Conservation (phyloP, 2,329 filamentous ascomycete genomes). For the Xylaria sp. region DNA sequence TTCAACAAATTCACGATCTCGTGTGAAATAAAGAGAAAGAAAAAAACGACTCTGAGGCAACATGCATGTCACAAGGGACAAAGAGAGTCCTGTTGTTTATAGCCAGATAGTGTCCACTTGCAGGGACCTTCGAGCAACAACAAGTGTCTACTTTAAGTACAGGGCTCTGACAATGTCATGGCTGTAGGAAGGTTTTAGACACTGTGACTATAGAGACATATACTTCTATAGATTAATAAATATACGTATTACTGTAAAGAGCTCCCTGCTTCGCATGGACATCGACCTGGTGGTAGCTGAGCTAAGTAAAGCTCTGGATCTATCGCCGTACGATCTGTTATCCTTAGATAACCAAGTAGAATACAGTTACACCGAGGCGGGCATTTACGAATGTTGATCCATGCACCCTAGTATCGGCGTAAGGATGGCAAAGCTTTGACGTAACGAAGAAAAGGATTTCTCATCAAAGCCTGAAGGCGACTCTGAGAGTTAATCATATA, state of each 20-base stretch:
- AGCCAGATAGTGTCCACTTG: too few relatives aligned
- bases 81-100: too few relatives aligned
- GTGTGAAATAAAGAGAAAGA: too few relatives aligned
- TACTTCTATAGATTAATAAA: too few relatives aligned
- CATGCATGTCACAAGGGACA: too few relatives aligned
- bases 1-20: background rate
- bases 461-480: background rate
- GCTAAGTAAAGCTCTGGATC: too few relatives aligned
- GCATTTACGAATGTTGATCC: background rate
- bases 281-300: background rate
- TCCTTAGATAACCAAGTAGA: background rate
- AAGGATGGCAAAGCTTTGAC: background rate
- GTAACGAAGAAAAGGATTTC: background rate
- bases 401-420: background rate
- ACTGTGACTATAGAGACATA: background rate
- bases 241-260: background rate
- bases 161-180: too few relatives aligned
- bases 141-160: too few relatives aligned
- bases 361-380: background rate
- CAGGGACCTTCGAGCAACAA: too few relatives aligned
- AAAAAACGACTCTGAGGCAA: too few relatives aligned
- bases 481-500: too few relatives aligned
- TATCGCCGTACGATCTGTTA: background rate
- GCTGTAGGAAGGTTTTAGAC: background rate
- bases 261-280: background rate